These are phyloP conservation scores for Skeletonema costatum DNA, from an alignment of 108 stramenopile species.

Conservation along the genomic window DNA sequence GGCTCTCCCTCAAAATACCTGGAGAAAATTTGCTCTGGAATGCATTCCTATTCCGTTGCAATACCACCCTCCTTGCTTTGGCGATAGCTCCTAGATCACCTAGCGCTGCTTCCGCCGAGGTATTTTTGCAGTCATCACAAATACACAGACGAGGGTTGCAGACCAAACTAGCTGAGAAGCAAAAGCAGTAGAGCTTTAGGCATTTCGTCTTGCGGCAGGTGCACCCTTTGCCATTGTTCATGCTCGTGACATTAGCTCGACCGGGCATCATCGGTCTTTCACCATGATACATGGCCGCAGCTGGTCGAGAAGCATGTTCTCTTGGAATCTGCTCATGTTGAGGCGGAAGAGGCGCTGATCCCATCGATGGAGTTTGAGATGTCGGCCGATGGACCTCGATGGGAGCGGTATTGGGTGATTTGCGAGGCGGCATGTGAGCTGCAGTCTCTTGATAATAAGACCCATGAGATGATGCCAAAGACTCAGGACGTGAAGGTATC, in stretches of 20 bases:
- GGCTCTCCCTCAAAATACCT: neutral
- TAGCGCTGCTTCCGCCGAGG: constrained; percentile 33
- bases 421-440: neutral
- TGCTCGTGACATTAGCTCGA: neutral
- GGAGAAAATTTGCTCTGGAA: constrained; percentile 72
- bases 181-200: constrained; percentile 90
- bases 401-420: neutral
- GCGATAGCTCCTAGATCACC: constrained; percentile 50
- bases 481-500: neutral
- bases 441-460: neutral
- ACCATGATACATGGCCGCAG: neutral
- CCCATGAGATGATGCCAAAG: neutral
- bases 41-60: constrained; percentile 77
- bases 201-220: constrained; percentile 63
- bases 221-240: constrained; percentile 25
- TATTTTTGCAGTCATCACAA: constrained; percentile 77
- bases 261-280: neutral
- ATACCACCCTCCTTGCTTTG: constrained; percentile 48
- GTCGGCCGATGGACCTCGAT: neutral
- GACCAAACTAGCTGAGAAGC: constrained; percentile 71
- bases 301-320: neutral
- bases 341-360: neutral
- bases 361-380: neutral
- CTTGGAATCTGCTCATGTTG: neutral
- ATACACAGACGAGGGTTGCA: constrained; percentile 66